These are phyloP conservation scores for Chenopodium suecicum DNA, from an alignment of 148 eudicot genomes.

Conservation along the genomic window DNA sequence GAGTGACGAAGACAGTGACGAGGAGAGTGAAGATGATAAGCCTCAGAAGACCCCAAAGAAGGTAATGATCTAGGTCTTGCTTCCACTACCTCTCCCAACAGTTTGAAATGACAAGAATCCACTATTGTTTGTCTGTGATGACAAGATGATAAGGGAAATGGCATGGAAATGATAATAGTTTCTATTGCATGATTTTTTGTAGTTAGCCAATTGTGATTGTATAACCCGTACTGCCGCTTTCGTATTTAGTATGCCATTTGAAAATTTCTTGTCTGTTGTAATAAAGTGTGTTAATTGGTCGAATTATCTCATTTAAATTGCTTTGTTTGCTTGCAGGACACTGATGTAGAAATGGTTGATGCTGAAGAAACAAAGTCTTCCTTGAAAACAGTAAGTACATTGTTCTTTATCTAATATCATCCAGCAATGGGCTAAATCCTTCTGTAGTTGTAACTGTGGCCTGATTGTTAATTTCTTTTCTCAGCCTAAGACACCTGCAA, in stretches of 20 bases:
- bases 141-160: no score
- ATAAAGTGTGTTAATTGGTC: not conserved
- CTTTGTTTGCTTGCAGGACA: conserved; percentile 38
- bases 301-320: no score
- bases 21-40: conserved; percentile 33
- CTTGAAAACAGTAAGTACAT: conserved; percentile 43
- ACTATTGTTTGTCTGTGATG: no score
- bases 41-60: conserved; percentile 45
- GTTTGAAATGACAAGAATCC: no score
- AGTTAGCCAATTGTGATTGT: no score
- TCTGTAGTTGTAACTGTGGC: not conserved
- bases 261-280: not conserved
- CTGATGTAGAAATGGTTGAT: conserved; percentile 79
- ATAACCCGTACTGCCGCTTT: no score
- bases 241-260: not conserved
- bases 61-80: conserved; percentile 19
- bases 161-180: no score
- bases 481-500: conserved; percentile 70
- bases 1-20: conserved; percentile 42
- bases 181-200: no score
- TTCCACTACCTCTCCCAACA: not conserved
- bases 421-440: not conserved
- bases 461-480: conserved; percentile 5
- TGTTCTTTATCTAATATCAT: no score
- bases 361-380: conserved; percentile 32